Evolutionary conservation across 2,329 filamentous ascomycete genomes (phyloP).

Genomic region (Penicillium corylophilum): DNA sequence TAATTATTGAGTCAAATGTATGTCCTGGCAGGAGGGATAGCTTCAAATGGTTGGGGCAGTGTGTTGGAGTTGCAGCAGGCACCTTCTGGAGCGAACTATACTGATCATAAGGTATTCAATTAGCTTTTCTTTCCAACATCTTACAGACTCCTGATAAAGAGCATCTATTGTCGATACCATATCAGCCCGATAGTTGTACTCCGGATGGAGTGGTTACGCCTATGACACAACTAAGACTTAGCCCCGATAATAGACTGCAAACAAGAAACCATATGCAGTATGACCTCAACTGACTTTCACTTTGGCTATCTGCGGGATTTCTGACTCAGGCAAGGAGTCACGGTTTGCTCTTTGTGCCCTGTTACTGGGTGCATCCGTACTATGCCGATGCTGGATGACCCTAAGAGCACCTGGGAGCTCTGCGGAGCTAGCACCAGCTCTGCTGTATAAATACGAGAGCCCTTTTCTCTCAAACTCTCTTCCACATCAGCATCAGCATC

Average conservation of each 20-base stretch:
- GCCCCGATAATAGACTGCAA: neutral
- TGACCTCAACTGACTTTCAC: conserved; percentile 8
- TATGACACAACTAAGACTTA: neutral
- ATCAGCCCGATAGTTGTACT: too few relatives aligned
- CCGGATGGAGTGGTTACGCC: too few relatives aligned
- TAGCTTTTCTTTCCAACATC: neutral
- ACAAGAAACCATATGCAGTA: conserved; percentile 3
- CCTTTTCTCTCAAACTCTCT: neutral
- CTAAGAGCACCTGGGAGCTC: neutral
- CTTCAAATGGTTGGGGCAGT: neutral
- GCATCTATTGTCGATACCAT: too few relatives aligned
- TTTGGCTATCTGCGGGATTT: neutral
- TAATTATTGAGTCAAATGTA: neutral
- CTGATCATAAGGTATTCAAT: neutral
- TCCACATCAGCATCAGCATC: neutral
- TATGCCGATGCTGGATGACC: neutral
- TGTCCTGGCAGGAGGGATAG: neutral
- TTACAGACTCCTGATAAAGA: too few relatives aligned
- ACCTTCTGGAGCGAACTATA: neutral
- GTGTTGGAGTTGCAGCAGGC: neutral
- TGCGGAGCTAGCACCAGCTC: neutral
- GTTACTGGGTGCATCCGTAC: neutral
- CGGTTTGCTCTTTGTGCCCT: neutral
- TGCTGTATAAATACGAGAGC: conserved; percentile 6
- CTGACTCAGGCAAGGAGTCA: conserved; percentile 5